A percentile compares a stretch with the other conserved stretches of the same genome.
Evolutionary conservation across 2,329 filamentous ascomycete genomes (phyloP).

Genomic region (Arthroderma uncinatum): DNA sequence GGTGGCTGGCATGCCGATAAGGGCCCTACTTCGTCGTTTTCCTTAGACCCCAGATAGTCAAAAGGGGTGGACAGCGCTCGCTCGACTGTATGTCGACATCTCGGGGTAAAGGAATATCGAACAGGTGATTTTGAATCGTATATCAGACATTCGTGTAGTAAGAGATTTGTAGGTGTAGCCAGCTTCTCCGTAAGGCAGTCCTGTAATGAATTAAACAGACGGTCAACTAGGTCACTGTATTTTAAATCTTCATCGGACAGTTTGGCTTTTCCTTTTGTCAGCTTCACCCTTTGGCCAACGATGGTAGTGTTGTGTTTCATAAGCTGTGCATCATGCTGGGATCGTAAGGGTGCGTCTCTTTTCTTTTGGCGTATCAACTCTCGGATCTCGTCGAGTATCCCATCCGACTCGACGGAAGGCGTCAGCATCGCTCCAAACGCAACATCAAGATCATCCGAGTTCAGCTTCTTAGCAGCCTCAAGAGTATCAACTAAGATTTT

Average conservation of each 20-base stretch:
- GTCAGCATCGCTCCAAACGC: conserved; percentile 32
- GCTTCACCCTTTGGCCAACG: conserved; percentile 48
- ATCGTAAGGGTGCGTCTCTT: conserved; percentile 49
- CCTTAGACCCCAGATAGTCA: conserved; percentile 49
- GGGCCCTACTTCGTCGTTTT: conserved; percentile 19
- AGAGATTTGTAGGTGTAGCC: conserved; percentile 40
- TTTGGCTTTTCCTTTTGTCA: conserved; percentile 46
- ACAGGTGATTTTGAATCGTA: conserved; percentile 49
- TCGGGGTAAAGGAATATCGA: conserved; percentile 47
- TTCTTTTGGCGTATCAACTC: conserved; percentile 38
- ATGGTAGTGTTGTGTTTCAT: conserved; percentile 46
- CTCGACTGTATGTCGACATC: conserved; percentile 48
- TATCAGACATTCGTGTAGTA: conserved; percentile 47
- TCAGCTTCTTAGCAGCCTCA: conserved; percentile 40
- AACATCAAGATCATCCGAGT: conserved; percentile 39
- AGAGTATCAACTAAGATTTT: conserved; percentile 43
- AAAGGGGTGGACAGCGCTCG: conserved; percentile 48
- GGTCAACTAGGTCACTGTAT: conserved; percentile 44
- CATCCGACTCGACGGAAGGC: conserved; percentile 28
- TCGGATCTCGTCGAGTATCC: conserved; percentile 39
- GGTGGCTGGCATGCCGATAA: conserved; percentile 46
- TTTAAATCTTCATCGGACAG: conserved; percentile 44
- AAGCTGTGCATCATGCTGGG: conserved; percentile 60
- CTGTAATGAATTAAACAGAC: conserved; percentile 37
- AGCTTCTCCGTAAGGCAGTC: conserved; percentile 38